These are phyloP conservation scores for Umbelopsis sp. DNA, from an alignment of 371 early-diverging fungal genomes.

Conservation along the genomic window DNA sequence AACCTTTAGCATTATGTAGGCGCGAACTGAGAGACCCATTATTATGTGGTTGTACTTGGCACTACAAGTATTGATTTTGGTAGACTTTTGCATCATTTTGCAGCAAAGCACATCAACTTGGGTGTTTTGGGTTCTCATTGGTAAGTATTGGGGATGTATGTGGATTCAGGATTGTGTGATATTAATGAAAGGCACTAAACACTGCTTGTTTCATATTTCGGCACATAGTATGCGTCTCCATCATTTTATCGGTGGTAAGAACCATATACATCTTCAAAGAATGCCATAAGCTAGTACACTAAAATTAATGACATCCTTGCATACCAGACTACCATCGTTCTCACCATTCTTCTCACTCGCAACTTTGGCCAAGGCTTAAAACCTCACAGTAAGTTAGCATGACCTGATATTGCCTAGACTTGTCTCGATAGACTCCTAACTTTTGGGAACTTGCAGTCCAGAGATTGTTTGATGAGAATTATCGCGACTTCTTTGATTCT, in stretches of 20 bases:
- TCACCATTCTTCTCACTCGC: conserved; percentile 31
- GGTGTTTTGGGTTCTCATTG: conserved; percentile 56
- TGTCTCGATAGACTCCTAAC: background rate
- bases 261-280: background rate
- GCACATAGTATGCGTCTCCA: conserved; percentile 45
- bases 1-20: background rate
- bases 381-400: conserved; percentile 41
- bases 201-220: background rate
- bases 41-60: conserved; percentile 38
- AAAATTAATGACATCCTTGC: background rate
- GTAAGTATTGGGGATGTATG: conserved; percentile 26
- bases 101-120: conserved; percentile 46
- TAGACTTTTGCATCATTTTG: conserved; percentile 46
- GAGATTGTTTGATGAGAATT: conserved; percentile 26
- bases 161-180: background rate
- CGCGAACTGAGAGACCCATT: conserved; percentile 33
- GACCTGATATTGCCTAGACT: background rate
- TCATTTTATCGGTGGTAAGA: conserved; percentile 47
- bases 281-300: background rate
- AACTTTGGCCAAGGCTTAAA: conserved; percentile 53
- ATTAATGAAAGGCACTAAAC: background rate
- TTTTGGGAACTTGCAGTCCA: conserved; percentile 21
- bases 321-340: conserved; percentile 36
- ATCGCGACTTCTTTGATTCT: conserved; percentile 18
- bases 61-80: conserved; percentile 35